Conservation (phyloP, 805 yeast genomes). For the Ogataea glucozyma region DNA sequence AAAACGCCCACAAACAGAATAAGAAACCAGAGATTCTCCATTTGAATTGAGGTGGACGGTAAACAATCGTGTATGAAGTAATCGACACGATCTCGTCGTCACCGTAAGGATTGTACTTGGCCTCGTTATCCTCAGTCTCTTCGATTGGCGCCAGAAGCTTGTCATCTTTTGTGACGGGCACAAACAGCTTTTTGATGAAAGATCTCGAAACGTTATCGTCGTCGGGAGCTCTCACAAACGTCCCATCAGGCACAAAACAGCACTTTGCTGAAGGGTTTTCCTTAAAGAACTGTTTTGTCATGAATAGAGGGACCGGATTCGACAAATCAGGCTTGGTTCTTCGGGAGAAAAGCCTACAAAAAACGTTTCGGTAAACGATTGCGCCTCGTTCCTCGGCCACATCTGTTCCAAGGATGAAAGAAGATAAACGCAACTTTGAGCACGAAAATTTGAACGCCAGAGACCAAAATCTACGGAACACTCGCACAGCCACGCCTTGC, state of each 20-base stretch:
- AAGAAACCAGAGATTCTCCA: slow-evolving; percentile 53
- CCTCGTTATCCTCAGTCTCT: slow-evolving; percentile 33
- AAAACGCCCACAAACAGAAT: slow-evolving; percentile 45
- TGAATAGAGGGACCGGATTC: slow-evolving; percentile 52
- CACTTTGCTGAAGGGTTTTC: slow-evolving; percentile 45
- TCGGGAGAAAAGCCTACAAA: slow-evolving; percentile 39
- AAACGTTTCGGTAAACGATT: slow-evolving; percentile 52
- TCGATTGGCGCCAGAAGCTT: slow-evolving; percentile 48
- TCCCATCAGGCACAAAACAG: slow-evolving; percentile 78
- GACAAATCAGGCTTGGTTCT: slow-evolving; percentile 48
- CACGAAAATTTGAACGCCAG: slow-evolving; percentile 56
- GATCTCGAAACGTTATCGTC: slow-evolving; percentile 72
- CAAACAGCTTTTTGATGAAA: slow-evolving; percentile 66
- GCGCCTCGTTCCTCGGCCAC: slow-evolving; percentile 70
- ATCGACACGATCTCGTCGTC: slow-evolving; percentile 37
- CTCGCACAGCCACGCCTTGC: neutral
- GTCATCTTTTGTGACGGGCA: slow-evolving; percentile 81
- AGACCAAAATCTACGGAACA: slow-evolving; percentile 48
- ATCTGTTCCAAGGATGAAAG: slow-evolving; percentile 71
- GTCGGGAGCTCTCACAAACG: slow-evolving; percentile 82
- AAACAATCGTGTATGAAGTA: slow-evolving; percentile 67
- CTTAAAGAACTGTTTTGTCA: slow-evolving; percentile 46
- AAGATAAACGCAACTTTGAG: slow-evolving; percentile 65
- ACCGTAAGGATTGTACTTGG: slow-evolving; percentile 34
- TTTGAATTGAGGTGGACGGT: slow-evolving; percentile 79